Percentiles rank a stretch among this genome's conserved stretches.
phyloP scores from a whole-genome alignment of 1,284 basidiomycete species.

The Pyrrhoderma noxium region DNA sequence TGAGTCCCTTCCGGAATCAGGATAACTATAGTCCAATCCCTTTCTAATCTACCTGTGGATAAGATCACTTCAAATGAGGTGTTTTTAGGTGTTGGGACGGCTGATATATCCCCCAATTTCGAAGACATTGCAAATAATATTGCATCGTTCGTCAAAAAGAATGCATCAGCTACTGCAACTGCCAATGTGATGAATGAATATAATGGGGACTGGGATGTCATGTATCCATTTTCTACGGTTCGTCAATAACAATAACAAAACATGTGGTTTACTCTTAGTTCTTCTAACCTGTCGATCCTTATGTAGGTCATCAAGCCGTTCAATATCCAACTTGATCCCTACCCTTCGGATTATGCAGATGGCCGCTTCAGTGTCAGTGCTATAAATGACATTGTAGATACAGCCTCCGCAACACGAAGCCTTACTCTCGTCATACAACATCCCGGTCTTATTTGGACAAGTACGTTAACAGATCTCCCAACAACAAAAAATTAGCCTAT shows the following conservation, averaged over 20 bases:
- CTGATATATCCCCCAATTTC: constrained; percentile 80
- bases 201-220: constrained; percentile 77
- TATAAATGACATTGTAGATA: constrained; percentile 52
- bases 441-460: constrained; percentile 84
- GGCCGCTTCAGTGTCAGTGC: constrained; percentile 54
- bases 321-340: constrained; percentile 59
- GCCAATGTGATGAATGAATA: constrained; percentile 54
- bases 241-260: constrained; percentile 22
- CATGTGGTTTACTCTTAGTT: background rate
- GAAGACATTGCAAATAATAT: constrained; percentile 55
- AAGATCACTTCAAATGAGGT: constrained; percentile 70
- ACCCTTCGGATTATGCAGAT: constrained; percentile 45
- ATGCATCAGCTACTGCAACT: constrained; percentile 23
- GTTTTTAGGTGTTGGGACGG: constrained; percentile 75
- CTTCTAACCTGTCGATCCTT: constrained; percentile 17
- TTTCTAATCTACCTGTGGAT: no score
- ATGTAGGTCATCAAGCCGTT: constrained; percentile 70
- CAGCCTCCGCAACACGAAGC: constrained; percentile 55
- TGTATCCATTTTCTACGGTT: constrained; percentile 82
- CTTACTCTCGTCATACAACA: constrained; percentile 73
- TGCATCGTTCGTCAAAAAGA: constrained; percentile 48
- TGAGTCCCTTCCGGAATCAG: constrained; percentile 38
- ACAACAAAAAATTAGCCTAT: no score
- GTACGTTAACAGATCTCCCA: constrained; percentile 31
- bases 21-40: no score